phyloP scores from a whole-genome alignment of 345 rosid species.

The Populus ilicifolia region DNA sequence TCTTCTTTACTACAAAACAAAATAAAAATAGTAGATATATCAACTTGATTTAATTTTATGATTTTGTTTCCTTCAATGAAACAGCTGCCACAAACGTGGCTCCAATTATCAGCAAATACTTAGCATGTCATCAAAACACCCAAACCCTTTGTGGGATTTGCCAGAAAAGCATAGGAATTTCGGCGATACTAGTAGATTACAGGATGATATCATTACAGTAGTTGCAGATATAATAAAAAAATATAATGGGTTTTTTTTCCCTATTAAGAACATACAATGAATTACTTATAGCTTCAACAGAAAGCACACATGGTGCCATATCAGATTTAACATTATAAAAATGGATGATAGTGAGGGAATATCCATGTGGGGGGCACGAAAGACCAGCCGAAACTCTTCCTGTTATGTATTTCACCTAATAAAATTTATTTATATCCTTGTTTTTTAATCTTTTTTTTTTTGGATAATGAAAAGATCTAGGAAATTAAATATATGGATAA shows the following conservation, averaged over 20 bases:
- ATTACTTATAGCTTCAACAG: neutral
- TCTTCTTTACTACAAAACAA: neutral
- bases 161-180: conserved; percentile 2
- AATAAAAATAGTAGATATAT: neutral
- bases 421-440: neutral
- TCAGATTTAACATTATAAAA: neutral
- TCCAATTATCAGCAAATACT: conserved; percentile 26
- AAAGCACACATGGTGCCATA: neutral
- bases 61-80: conserved; percentile 25
- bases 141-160: conserved; percentile 2
- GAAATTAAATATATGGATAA: no score
- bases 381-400: neutral
- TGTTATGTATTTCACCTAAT: neutral
- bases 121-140: neutral
- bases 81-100: conserved; percentile 43
- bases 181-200: neutral
- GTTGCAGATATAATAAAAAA: neutral
- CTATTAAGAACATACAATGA: neutral
- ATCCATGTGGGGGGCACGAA: conserved; percentile 28
- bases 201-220: neutral
- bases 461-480: neutral
- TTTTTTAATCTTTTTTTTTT: neutral
- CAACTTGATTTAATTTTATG: neutral
- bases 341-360: neutral
- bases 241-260: neutral